Evolutionary conservation across 495 filamentous ascomycete species (phyloP).

Genomic region (Xylaria bambusicola): DNA sequence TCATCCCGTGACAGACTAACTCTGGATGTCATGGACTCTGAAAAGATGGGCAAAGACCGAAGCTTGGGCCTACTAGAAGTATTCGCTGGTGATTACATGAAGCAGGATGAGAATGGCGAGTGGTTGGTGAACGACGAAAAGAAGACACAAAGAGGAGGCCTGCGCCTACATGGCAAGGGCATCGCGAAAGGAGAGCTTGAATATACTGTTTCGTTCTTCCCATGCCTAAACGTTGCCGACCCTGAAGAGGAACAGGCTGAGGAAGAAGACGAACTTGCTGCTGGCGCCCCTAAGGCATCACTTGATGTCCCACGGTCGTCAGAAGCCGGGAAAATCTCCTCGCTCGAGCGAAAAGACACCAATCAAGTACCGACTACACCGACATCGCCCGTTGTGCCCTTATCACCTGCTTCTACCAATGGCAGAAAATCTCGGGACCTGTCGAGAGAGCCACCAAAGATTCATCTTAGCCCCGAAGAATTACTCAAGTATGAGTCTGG

Average conservation of each 20-base stretch:
- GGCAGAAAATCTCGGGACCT: slow-evolving; percentile 57
- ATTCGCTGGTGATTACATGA: slow-evolving; percentile 74
- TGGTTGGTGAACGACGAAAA: slow-evolving; percentile 82
- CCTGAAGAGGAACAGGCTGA: slow-evolving; percentile 69
- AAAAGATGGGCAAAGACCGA: slow-evolving; percentile 84
- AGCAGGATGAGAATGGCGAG: slow-evolving; percentile 74
- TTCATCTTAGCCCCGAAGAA: slow-evolving; percentile 76
- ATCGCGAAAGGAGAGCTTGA: slow-evolving; percentile 75
- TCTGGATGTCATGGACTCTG: slow-evolving; percentile 95
- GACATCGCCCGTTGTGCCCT: slow-evolving; percentile 31
- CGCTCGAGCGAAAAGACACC: slow-evolving; percentile 36
- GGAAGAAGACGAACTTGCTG: slow-evolving; percentile 40
- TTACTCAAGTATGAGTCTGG: slow-evolving; percentile 85
- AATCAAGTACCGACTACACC: slow-evolving; percentile 34
- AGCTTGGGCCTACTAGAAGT: slow-evolving; percentile 79
- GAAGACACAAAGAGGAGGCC: slow-evolving; percentile 54
- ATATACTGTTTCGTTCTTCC: slow-evolving; percentile 89
- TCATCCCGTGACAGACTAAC: slow-evolving; percentile 78
- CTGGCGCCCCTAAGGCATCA: slow-evolving; percentile 37
- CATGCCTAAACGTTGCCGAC: slow-evolving; percentile 81
- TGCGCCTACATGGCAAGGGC: slow-evolving; percentile 68
- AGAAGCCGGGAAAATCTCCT: slow-evolving; percentile 43
- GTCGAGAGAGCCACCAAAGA: slow-evolving; percentile 67
- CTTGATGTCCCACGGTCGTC: slow-evolving; percentile 41
- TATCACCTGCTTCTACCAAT: slow-evolving; percentile 35